These are phyloP conservation scores for Echinosophora koreensis DNA, from an alignment of 306 rosid genomes.

Conservation along the genomic window DNA sequence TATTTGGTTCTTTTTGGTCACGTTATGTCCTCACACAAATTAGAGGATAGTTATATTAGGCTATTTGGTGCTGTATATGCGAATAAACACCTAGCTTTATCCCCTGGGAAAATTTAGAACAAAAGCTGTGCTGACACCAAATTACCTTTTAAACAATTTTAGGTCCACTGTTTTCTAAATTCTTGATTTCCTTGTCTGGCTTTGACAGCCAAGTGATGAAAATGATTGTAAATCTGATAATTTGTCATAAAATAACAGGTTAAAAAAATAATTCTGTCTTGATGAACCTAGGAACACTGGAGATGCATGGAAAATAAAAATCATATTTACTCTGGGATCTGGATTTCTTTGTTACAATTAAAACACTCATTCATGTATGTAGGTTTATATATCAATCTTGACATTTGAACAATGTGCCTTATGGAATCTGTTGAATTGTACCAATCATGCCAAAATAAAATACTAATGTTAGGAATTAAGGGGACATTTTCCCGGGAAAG, in stretches of 20 bases:
- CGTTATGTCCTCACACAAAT: neutral
- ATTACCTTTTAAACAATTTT: neutral
- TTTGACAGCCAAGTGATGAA: conserved; percentile 25
- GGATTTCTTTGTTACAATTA: conserved; percentile 40
- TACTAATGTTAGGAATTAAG: conserved; percentile 31
- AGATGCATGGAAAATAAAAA: conserved; percentile 24
- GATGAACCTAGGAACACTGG: conserved; percentile 16
- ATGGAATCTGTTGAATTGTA: conserved; percentile 32
- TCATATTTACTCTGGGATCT: conserved; percentile 14
- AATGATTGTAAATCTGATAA: conserved; percentile 24
- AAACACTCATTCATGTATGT: conserved; percentile 26
- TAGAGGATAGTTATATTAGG: conserved; percentile 1
- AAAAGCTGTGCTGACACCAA: neutral
- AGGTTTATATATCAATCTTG: conserved; percentile 21
- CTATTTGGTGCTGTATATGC: conserved; percentile 10
- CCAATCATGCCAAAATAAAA: conserved; percentile 41
- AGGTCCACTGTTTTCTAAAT: neutral
- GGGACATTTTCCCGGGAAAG: conserved; percentile 37
- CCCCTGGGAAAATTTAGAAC: neutral
- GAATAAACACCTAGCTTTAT: neutral
- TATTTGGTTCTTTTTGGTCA: conserved; percentile 4
- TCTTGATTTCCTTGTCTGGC: conserved; percentile 36
- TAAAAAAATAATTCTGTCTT: conserved; percentile 7
- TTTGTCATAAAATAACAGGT: conserved; percentile 34
- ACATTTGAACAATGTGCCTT: conserved; percentile 31